Evolutionary conservation across 225 moss, liverwort and hornwort genomes (phyloP), one percentile per base, ranked within the genome.

Genomic region (Polytrichum formosum): DNA sequence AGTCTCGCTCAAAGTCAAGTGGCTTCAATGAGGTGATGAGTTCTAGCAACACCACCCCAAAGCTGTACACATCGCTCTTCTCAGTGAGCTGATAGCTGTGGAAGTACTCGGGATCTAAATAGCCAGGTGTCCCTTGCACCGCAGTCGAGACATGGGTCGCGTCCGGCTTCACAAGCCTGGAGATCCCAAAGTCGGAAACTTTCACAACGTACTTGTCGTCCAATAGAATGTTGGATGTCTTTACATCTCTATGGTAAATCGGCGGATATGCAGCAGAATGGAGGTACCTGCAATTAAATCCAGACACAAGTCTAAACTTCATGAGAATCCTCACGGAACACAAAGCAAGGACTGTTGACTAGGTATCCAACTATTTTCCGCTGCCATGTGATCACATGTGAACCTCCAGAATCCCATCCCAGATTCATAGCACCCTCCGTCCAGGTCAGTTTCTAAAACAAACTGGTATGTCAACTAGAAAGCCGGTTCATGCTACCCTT

Each of bases 11-110:
- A 64, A 85, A 85, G 53, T 81, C 81, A 29, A 85, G 81, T 5
- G 85, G 82, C 64, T 85, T 85, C 65, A 79, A 6, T 13, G 81
- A 81, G 1, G 82, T 82, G 54, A 86, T 69, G 29, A 86, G 82
- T 53, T 86, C 82, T 18, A 82, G 64, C 69, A 82, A 64, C 19
- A 86, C 85, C 10, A 86, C 85, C 46, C 85, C 85, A 59, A 86
- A 86, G 60, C 85, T 86, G 77, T 79, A 86, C 13, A 86, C 85
- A 53, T 86, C 85, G 33, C 82, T 86, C 62, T 75, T 84, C 58
- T 84, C 75, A 8, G 84, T 84, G 69, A 81, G 69, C 59, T 84
- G 80, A 54, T 78, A 82, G 56, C 64, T 86, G 17, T 82, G 72
- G 33, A 73, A 77, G 33, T 86, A 86, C 56, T 82, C 79, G 5